Conservation (phyloP, 2,329 filamentous ascomycete genomes). For the Diaporthe ampelina region DNA sequence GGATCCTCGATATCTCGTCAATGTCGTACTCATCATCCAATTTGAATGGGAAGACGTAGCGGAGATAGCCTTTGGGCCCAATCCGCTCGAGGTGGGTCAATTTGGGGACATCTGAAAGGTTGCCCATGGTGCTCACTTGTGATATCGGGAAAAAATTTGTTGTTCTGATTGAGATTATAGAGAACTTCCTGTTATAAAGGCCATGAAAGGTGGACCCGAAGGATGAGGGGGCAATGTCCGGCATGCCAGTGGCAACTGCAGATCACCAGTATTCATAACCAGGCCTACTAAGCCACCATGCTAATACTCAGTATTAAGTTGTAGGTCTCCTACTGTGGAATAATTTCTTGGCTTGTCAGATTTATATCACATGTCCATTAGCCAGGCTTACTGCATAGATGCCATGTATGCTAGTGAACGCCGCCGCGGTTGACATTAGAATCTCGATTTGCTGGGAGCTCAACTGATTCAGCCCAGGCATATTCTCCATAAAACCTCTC, state of each 20-base stretch:
- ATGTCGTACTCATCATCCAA: constrained; percentile 49
- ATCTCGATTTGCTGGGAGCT: neutral
- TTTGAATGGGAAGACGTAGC: constrained; percentile 52
- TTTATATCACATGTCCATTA: neutral
- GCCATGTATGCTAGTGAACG: neutral
- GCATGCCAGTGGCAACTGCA: neutral
- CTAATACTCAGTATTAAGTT: neutral
- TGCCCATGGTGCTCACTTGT: neutral
- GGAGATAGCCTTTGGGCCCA: constrained; percentile 52
- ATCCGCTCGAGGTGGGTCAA: constrained; percentile 52
- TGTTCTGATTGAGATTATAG: neutral
- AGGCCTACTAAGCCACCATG: neutral
- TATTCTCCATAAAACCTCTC: too few species aligned
- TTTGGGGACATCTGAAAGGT: constrained; percentile 42
- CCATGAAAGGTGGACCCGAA: neutral
- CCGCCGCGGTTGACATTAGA: neutral
- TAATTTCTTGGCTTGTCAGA: neutral
- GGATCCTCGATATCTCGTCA: constrained; percentile 45
- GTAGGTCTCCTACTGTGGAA: neutral
- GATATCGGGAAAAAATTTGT: neutral
- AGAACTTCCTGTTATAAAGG: neutral
- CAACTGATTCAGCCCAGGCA: neutral
- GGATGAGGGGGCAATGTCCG: neutral
- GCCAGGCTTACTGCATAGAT: neutral
- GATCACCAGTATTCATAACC: neutral